Evolutionary conservation across 768 basidiomycete species (phyloP).

Genomic region (Tulasnella sp.): DNA sequence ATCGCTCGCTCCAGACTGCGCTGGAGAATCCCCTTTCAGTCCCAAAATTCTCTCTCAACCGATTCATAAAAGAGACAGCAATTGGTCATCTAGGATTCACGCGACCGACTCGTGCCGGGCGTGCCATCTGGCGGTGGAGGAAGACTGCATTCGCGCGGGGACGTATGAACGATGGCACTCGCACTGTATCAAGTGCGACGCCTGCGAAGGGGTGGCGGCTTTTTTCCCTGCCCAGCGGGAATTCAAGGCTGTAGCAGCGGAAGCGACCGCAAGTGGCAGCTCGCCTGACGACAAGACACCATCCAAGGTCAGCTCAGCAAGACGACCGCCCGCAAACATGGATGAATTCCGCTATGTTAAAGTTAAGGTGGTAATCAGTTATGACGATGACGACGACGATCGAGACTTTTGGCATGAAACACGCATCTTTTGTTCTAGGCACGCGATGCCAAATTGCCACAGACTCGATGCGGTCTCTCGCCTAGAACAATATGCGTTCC

Average conservation of each 20-base stretch:
- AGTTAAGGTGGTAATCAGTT: too few relatives aligned
- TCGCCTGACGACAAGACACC: conserved; percentile 32
- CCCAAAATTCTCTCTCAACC: conserved; percentile 39
- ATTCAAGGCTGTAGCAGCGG: conserved; percentile 49
- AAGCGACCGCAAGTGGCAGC: conserved; percentile 48
- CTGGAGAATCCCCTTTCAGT: conserved; percentile 80
- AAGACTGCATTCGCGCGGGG: conserved; percentile 91
- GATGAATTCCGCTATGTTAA: conserved; percentile 74
- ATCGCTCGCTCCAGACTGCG: conserved; percentile 84
- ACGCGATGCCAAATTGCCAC: conserved; percentile 63
- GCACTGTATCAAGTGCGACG: conserved; percentile 78
- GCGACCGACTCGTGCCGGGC: conserved; percentile 79
- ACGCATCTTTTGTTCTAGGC: conserved; percentile 77
- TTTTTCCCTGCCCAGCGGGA: conserved; percentile 53
- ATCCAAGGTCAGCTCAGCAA: conserved; percentile 58
- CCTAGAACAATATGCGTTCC: conserved; percentile 95
- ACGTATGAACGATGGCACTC: conserved; percentile 99
- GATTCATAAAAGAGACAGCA: conserved; percentile 11
- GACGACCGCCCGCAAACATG: conserved; percentile 78
- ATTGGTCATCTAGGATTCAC: conserved; percentile 30
- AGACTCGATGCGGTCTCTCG: conserved; percentile 88
- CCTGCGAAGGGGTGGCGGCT: conserved; percentile 74
- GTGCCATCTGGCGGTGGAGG: conserved; percentile 89
- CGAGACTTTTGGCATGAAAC: too few relatives aligned
- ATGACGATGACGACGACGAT: too few relatives aligned